Conservation (phyloP, 2,329 filamentous ascomycete species). For the Cordyceps cicadae region DNA sequence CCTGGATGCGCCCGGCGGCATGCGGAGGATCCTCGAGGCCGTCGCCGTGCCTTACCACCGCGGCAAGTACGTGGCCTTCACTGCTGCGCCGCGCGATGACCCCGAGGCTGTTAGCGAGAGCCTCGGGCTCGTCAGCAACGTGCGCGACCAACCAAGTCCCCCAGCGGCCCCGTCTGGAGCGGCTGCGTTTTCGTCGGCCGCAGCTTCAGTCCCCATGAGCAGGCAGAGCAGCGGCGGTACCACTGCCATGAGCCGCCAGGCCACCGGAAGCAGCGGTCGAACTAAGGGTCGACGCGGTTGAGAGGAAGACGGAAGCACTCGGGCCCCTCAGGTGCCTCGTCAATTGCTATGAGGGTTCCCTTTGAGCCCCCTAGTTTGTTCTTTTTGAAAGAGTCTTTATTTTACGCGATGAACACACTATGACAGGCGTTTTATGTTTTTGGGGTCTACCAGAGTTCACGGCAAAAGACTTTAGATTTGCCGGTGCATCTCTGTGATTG, state of each 20-base stretch:
- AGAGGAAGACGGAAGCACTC: not conserved
- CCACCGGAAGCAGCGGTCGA: conserved; percentile 40
- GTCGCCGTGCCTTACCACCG: conserved; percentile 41
- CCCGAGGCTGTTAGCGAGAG: conserved; percentile 42
- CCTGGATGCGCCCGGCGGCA: conserved; percentile 37
- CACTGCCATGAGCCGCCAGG: conserved; percentile 46
- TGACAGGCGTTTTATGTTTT: conserved; percentile 7
- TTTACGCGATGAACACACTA: not conserved
- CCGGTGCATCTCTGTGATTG: not conserved
- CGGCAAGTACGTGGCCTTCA: conserved; percentile 41
- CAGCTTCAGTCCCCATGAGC: conserved; percentile 42
- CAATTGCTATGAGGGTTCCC: not conserved
- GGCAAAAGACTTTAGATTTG: not conserved
- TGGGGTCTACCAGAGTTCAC: not conserved
- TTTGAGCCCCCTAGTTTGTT: not conserved
- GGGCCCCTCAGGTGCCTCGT: not conserved
- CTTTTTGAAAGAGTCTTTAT: too few species aligned
- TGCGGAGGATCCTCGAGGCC: conserved; percentile 47
- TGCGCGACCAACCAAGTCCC: conserved; percentile 34
- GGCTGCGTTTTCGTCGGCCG: conserved; percentile 24
- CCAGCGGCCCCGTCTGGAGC: conserved; percentile 16
- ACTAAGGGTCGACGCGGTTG: conserved; percentile 33
- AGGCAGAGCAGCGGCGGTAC: conserved; percentile 45
- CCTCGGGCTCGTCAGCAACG: conserved; percentile 40
- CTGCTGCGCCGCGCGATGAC: conserved; percentile 36